Evolutionary conservation across 2,329 filamentous ascomycete species (phyloP).

Genomic region (Leptographium wingfieldii): DNA sequence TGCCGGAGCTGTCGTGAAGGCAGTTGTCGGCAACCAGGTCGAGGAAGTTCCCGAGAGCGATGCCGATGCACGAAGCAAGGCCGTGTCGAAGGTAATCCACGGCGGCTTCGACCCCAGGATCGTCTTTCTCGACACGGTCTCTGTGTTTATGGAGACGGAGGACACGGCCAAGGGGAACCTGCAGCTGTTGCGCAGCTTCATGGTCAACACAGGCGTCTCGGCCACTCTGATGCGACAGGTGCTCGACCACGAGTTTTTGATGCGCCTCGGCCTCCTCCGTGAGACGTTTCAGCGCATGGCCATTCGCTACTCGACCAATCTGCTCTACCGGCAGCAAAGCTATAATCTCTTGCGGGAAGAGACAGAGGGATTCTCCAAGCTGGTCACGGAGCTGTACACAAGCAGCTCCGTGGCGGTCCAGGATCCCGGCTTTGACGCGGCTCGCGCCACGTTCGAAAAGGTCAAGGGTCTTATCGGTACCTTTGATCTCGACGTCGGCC

Average conservation of each 20-base stretch:
- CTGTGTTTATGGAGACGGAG: conserved; percentile 64
- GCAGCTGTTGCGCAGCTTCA: conserved; percentile 49
- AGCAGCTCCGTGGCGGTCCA: conserved; percentile 58
- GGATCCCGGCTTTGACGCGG: conserved; percentile 51
- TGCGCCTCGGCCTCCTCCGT: conserved; percentile 66
- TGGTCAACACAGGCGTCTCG: conserved; percentile 61
- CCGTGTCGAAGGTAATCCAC: conserved; percentile 11
- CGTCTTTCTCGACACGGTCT: conserved; percentile 72
- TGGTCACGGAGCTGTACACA: conserved; percentile 90
- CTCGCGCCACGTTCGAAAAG: conserved; percentile 76
- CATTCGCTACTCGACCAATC: conserved; percentile 82
- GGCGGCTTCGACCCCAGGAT: conserved; percentile 49
- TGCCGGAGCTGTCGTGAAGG: conserved; percentile 59
- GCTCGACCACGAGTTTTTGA: conserved; percentile 67
- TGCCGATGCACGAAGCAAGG: not conserved
- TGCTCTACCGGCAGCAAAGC: conserved; percentile 89
- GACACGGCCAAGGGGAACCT: conserved; percentile 31
- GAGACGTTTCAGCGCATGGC: conserved; percentile 74
- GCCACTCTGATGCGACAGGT: conserved; percentile 62
- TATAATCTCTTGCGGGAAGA: conserved; percentile 94
- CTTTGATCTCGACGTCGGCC: conserved; percentile 91
- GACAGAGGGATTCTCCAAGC: conserved; percentile 90
- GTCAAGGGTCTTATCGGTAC: conserved; percentile 93
- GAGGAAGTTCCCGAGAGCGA: conserved; percentile 33
- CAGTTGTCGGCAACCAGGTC: conserved; percentile 43